A percentile compares a stretch with the other conserved stretches of the same genome.
These are phyloP conservation scores for Torrubiellomyces zombiae DNA, from an alignment of 2,329 filamentous ascomycete genomes.

Conservation along the genomic window DNA sequence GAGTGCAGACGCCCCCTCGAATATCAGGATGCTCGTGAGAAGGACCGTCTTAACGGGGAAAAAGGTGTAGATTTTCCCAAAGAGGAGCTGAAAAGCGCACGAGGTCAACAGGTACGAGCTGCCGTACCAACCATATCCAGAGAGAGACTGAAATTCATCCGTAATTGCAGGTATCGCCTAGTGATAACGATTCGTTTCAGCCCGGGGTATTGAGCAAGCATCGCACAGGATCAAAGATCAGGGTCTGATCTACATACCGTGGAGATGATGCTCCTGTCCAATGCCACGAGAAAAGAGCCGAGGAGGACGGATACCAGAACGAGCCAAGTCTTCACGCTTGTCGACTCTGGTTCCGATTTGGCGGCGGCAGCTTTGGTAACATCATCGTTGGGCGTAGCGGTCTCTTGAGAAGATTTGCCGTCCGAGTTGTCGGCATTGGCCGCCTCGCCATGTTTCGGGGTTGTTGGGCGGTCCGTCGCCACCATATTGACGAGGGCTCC, in stretches of 20 bases:
- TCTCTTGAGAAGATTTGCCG: too few relatives aligned
- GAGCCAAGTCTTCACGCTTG: not conserved
- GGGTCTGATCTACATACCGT: too few relatives aligned
- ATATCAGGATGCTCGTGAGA: slow-evolving; percentile 7
- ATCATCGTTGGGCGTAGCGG: too few relatives aligned
- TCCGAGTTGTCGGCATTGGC: too few relatives aligned
- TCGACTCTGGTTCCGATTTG: too few relatives aligned
- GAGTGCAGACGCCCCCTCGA: slow-evolving; percentile 12
- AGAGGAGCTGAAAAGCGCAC: slow-evolving; percentile 13
- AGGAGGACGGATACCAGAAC: slow-evolving; percentile 1
- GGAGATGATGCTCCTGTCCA: slow-evolving; percentile 2
- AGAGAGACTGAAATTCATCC: slow-evolving; percentile 12
- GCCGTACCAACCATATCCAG: slow-evolving; percentile 15
- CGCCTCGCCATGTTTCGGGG: too few relatives aligned
- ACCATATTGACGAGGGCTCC: too few relatives aligned
- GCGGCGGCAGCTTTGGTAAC: too few relatives aligned
- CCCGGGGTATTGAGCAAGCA: too few relatives aligned
- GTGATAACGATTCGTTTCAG: slow-evolving; percentile 2
- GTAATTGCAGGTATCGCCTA: slow-evolving; percentile 12
- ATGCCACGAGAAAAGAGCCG: slow-evolving; percentile 1
- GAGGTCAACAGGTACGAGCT: slow-evolving; percentile 13
- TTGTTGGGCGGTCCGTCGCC: too few relatives aligned
- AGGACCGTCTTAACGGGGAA: slow-evolving; percentile 9
- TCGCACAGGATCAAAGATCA: too few relatives aligned
- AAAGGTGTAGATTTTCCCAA: slow-evolving; percentile 14